Conservation (phyloP, 345 rosid species). For the Adansonia digitata region DNA sequence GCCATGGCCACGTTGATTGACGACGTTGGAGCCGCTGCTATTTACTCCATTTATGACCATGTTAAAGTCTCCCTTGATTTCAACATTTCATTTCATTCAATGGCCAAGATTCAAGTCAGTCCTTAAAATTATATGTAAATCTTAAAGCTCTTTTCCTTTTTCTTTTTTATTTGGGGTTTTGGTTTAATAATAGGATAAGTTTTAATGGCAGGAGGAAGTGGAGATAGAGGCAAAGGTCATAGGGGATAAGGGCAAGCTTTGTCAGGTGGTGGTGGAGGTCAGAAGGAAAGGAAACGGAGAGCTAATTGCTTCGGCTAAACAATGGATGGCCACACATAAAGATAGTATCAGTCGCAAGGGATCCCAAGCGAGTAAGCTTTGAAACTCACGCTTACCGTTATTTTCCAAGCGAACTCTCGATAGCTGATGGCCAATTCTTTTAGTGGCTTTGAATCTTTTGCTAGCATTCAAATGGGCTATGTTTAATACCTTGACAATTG, state of each 20-base stretch:
- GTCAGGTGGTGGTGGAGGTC: conserved; percentile 38
- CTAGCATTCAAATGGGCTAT: too few species aligned
- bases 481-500: too few species aligned
- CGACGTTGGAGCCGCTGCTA: conserved; percentile 39
- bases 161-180: background rate
- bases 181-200: background rate
- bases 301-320: conserved; percentile 50
- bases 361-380: conserved; percentile 34
- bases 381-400: background rate
- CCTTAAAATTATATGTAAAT: background rate
- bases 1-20: conserved; percentile 51
- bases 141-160: background rate
- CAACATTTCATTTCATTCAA: conserved; percentile 37
- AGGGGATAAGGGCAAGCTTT: conserved; percentile 38
- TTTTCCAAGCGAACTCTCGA: too few species aligned
- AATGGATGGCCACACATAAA: conserved; percentile 45
- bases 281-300: conserved; percentile 34
- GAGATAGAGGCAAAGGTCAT: conserved; percentile 55
- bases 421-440: conserved; percentile 10
- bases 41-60: conserved; percentile 28
- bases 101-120: conserved; percentile 45
- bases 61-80: conserved; percentile 40
- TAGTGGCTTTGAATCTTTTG: background rate
- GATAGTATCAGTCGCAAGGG: background rate
- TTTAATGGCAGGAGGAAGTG: conserved; percentile 50